These are phyloP conservation scores for Erodium texanum DNA, from an alignment of 441 rosid genomes.

Conservation along the genomic window DNA sequence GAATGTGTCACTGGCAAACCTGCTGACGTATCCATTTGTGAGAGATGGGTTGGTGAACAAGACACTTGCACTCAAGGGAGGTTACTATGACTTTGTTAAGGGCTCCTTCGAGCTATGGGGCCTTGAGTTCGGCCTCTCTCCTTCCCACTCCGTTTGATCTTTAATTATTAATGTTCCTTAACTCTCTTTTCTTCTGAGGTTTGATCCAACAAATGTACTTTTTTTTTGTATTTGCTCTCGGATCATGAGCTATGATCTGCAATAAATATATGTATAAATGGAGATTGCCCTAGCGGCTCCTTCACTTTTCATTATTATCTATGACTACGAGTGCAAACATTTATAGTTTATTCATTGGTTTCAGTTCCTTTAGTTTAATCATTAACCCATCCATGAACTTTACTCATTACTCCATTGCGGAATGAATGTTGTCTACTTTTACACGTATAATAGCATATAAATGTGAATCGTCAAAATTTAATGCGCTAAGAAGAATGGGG, in stretches of 20 bases:
- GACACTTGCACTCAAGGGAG: constrained; percentile 62
- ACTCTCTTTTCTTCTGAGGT: too few species aligned
- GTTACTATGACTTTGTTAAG: constrained; percentile 60
- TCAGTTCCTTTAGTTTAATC: not conserved
- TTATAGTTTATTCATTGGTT: not conserved
- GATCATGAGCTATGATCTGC: not conserved
- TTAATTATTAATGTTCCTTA: too few species aligned
- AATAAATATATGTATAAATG: not conserved
- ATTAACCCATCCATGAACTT: too few species aligned
- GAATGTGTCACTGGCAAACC: constrained; percentile 69
- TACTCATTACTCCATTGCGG: too few species aligned
- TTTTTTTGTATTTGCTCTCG: constrained; percentile 7
- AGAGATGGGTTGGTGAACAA: constrained; percentile 56
- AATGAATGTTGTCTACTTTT: too few species aligned
- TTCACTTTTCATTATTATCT: not conserved
- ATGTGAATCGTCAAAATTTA: too few species aligned
- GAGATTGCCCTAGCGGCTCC: not conserved
- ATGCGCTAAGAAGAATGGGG: too few species aligned
- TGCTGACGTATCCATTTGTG: constrained; percentile 80
- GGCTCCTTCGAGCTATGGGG: constrained; percentile 86
- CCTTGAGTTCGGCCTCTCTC: constrained; percentile 42
- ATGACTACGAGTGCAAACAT: not conserved
- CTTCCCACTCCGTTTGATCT: constrained; percentile 49
- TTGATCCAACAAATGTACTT: too few species aligned
- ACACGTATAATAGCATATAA: too few species aligned